phyloP scores from a whole-genome alignment of 257 asterid species.

The Datura wrightii region DNA sequence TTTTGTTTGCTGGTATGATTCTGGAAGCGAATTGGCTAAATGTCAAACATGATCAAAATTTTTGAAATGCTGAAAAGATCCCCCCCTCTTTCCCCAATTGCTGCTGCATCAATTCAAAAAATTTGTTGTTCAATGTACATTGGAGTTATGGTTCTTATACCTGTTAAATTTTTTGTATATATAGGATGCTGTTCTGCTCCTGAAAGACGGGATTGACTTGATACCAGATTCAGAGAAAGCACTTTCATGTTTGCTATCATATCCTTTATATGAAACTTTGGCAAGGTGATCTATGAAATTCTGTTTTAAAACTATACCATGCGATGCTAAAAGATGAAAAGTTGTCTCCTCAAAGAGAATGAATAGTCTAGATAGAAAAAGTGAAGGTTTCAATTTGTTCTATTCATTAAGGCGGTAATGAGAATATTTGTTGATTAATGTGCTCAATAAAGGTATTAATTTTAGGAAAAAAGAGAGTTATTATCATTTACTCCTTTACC shows the following conservation, averaged over 20 bases:
- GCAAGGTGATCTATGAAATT: conserved; percentile 61
- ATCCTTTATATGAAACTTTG: conserved; percentile 69
- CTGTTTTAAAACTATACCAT: not conserved
- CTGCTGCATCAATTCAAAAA: conserved; percentile 20
- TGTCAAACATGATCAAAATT: not conserved
- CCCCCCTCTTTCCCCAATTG: not conserved
- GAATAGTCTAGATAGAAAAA: not conserved
- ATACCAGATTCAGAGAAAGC: conserved; percentile 78
- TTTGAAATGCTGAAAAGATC: not conserved
- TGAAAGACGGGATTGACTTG: conserved; percentile 92
- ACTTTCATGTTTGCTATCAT: conserved; percentile 69
- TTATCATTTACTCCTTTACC: not conserved
- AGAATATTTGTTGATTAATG: conserved; percentile 9
- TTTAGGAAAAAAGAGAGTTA: not conserved
- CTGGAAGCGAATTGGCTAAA: not conserved
- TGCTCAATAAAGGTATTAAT: conserved; percentile 20
- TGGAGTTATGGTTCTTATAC: conserved; percentile 28
- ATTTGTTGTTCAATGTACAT: not conserved
- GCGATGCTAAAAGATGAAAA: not conserved
- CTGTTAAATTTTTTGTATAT: conserved; percentile 33
- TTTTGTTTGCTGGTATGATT: conserved; percentile 12
- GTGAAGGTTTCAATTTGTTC: conserved; percentile 3
- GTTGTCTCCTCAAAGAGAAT: conserved; percentile 25
- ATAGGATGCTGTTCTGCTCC: conserved; percentile 84
- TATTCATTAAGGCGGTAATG: not conserved